phyloP scores from a whole-genome alignment of 2,329 filamentous ascomycete species.

The Remersonia thermophila region DNA sequence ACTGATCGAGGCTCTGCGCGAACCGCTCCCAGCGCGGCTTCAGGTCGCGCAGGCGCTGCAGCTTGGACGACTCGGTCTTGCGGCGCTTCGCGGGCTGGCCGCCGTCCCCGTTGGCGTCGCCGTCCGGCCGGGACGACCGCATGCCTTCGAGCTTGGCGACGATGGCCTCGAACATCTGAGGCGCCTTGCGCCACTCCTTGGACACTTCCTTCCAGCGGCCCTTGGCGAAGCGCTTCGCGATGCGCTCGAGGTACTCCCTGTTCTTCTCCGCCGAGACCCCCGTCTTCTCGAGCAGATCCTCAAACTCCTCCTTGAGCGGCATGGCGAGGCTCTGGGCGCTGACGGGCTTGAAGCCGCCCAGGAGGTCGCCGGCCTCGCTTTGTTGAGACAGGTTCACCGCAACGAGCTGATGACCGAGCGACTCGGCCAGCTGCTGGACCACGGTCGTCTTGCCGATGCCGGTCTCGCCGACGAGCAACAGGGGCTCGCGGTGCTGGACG shows the following conservation, averaged over 20 bases:
- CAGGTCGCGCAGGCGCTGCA: slow-evolving; percentile 48
- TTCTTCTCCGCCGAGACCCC: slow-evolving; percentile 81
- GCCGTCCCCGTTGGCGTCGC: slow-evolving; percentile 24
- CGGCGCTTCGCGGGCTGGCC: slow-evolving; percentile 57
- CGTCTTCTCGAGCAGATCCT: slow-evolving; percentile 74
- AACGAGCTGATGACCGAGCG: slow-evolving; percentile 73
- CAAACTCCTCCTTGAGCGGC: slow-evolving; percentile 87
- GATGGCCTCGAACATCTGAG: slow-evolving; percentile 72
- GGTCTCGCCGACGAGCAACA: slow-evolving; percentile 94
- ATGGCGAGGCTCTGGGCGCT: slow-evolving; percentile 79
- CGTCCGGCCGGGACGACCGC: slow-evolving; percentile 21
- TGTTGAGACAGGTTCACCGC: slow-evolving; percentile 96
- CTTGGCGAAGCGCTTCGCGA: slow-evolving; percentile 67
- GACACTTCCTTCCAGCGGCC: slow-evolving; percentile 80
- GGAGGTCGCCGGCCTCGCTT: slow-evolving; percentile 87
- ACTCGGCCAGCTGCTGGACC: slow-evolving; percentile 79
- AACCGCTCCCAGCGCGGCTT: slow-evolving; percentile 70
- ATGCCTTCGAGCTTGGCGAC: slow-evolving; percentile 41
- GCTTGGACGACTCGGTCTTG: slow-evolving; percentile 49
- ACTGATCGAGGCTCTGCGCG: slow-evolving; percentile 57
- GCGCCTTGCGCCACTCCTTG: slow-evolving; percentile 77
- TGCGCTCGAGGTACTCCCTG: slow-evolving; percentile 68
- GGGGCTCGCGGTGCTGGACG: slow-evolving; percentile 72
- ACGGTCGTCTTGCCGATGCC: slow-evolving; percentile 97
- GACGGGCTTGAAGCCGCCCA: slow-evolving; percentile 94